Evolutionary conservation across 768 basidiomycete genomes (phyloP), one percentile per base, ranked within the genome.

Genomic region (Podaxis rugospora): DNA sequence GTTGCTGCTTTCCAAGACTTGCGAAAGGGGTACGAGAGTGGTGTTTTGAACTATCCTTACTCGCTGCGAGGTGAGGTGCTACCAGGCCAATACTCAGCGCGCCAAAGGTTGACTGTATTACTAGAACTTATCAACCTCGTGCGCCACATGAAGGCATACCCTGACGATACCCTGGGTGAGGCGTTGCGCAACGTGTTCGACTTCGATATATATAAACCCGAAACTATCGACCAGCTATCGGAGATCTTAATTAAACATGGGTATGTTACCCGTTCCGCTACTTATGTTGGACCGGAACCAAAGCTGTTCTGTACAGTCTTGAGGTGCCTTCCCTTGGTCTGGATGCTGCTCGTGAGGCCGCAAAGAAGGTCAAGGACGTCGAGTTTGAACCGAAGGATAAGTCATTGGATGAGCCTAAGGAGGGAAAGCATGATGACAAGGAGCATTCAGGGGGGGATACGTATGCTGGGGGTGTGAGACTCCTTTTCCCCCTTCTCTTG

Each of bases 1-100:
- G 86, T 88, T 3, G 82, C 80, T 2, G 83, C 80, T 2, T 89
- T 89, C 76, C 82, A 87, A 32, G 87, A 88, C 63, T 69, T 89
- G 51, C 75, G 86, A 16, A 74, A 73, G 51, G 83, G 79, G 1
- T 87, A 87, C 66, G 85, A 86, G 37, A 73, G 69, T 59, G 86
- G 86, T 5, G 72, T 75, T 1, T 66, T 89, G 55, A 83, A 75
- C n/a, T 88, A 87, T 66, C 87, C 87, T 2, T 89, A 89, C 68
- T 87, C 86, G 2, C 71, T 89, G 21, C 72, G 87, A 78, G 87
- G 87, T 85, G 25, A n/a, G 66, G 23, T 10, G 9, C 13, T 13
- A 39, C 9, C 16, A 18, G 21, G 11, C 46, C 7, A 28, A 10
- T 10, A 5, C 32, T 57, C 9, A 28, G 35, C 4, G 14, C 18